Evolutionary conservation across 345 rosid genomes (phyloP), one percentile per base, ranked within the genome.

Genomic region (Cardamine resedifolia): DNA sequence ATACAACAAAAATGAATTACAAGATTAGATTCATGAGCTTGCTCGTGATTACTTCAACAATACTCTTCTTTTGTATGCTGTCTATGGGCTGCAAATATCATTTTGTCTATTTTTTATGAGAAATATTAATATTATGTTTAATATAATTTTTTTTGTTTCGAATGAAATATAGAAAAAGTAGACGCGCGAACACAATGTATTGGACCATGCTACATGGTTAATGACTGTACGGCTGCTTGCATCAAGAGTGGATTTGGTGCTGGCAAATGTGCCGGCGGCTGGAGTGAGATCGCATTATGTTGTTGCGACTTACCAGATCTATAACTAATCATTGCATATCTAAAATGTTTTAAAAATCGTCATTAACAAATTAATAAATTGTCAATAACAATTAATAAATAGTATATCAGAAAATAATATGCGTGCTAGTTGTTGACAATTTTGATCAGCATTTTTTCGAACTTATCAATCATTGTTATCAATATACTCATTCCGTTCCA

Each of bases 201-300:
- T 27, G 52, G 43, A 62, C 68, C 43, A 51, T 71, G 75, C 50
- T 0, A 3, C 2, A 0, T n/a, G 31, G 2, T 36, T 70, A 0
- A 0, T 4, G 1, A 49, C 51, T 59, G 75, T 60, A 7, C 0
- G 50, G 28, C 6, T 1, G 5, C 12, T 38, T 69, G 73, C 56
- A 15, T 30, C 8, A 3, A 3, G 0, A 27, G 1, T 18, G 60
- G 31, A 49, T 60, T 24, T 21, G 0, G 4, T 12, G 1, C 10
- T 60, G 67, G 75, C 30, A n/a, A 60, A 60, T 71, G 75, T 28
- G n/a, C n/a, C n/a, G 30, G 26, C 18, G 41, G 5, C 14, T 36
- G 38, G 38, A 2, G 15, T 4, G 38, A 18, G 8, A 9, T 0
- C 36, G 9, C 8, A 7, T 11, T 14, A 3, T 71, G 75, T 71